Conservation (phyloP, 208 protist genomes). For the Trypanosoma rangeli region DNA sequence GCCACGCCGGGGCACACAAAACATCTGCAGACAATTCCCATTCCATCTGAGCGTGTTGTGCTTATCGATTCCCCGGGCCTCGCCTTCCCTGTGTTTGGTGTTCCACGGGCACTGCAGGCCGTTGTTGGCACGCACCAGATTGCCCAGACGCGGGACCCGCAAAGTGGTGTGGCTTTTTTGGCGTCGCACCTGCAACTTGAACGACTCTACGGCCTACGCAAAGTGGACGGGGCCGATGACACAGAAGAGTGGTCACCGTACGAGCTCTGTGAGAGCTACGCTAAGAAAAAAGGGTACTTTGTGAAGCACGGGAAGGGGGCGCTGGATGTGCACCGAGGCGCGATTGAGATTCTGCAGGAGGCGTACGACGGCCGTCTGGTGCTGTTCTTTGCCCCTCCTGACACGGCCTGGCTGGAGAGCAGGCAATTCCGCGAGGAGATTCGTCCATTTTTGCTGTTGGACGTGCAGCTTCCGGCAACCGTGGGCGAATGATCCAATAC, state of each 20-base stretch:
- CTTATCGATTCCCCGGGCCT: constrained; percentile 96
- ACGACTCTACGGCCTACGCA: constrained; percentile 83
- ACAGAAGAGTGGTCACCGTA: constrained; percentile 83
- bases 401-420: constrained; percentile 53
- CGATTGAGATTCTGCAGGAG: constrained; percentile 87
- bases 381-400: constrained; percentile 86
- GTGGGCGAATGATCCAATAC: not conserved
- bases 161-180: constrained; percentile 89
- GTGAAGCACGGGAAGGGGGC: constrained; percentile 84
- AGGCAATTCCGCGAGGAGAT: constrained; percentile 44
- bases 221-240: constrained; percentile 50
- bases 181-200: constrained; percentile 92
- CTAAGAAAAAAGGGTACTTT: constrained; percentile 84
- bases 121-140: constrained; percentile 96
- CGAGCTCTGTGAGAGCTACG: constrained; percentile 93
- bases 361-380: constrained; percentile 84
- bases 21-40: constrained; percentile 95
- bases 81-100: constrained; percentile 84
- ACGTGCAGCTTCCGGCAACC: not conserved
- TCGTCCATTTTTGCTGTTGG: constrained; percentile 37
- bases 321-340: constrained; percentile 88
- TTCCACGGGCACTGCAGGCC: constrained; percentile 89
- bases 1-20: constrained; percentile 97
- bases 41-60: constrained; percentile 79
- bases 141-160: constrained; percentile 96